Evolutionary conservation across 1,139 yeast species (phyloP), one percentile per base, ranked within the genome.

Genomic region (Kodamaea derodonti): DNA sequence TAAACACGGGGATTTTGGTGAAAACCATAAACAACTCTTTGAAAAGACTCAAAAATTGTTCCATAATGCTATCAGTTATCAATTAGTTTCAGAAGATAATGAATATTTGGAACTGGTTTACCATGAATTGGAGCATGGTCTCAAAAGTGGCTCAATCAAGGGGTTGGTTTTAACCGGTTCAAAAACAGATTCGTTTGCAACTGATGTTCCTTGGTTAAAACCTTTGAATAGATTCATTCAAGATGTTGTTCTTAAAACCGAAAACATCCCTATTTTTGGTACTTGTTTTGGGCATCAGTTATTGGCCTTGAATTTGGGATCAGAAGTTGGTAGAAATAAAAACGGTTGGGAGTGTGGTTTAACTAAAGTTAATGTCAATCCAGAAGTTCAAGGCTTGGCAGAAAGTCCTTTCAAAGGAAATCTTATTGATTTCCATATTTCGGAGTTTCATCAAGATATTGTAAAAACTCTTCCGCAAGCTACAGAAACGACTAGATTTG

Each of bases 241-340:
- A 22, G 41, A 42, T 25, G 50, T 41, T 34, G 53, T 55, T 28
- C 63, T 60, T 46, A 25, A 26, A 3, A 17, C 27, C 3, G 42
- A 40, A 3, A 40, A 48, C 42, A 49, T 68, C 34, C 83, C 83
- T 1, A 44, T 77, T 3, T 69, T 73, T 3, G 90, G 94, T 1
- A 65, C 87, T 27, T 88, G 96, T 54, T 87, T 85, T 54, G 97
- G 96, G 3, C 96, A 87, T 55, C 97, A 88, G 53, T 66, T 86
- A 14, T 56, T 85, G 18, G 82, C 80, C 2, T 69, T 80, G 38
- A 78, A 82, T 5, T 58, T 85, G 31, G 92, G 87, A 2, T 70
- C 77, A 26, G 59, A 60, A 32, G 82, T 83, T 3, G 77, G 64
- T 5, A 64, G 78, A 39, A 84, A 80, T 54, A 39, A 55, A 12